phyloP scores from a whole-genome alignment of 495 filamentous ascomycete species.

The Penicillium turbatum region DNA sequence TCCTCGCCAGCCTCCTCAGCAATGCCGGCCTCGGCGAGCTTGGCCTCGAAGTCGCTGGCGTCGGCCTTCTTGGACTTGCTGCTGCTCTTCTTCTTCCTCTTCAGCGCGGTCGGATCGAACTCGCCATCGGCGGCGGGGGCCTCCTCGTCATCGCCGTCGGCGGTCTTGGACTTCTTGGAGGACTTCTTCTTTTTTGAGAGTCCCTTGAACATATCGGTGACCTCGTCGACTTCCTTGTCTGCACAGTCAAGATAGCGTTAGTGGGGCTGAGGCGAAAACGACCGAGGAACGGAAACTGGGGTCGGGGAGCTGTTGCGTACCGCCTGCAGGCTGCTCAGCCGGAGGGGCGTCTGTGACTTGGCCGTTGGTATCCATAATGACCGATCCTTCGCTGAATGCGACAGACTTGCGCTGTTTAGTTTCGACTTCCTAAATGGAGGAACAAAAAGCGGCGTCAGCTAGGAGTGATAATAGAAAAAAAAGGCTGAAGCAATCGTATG shows the following conservation, averaged over 20 bases:
- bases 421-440: conserved; percentile 28
- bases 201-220: conserved; percentile 71
- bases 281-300: conserved; percentile 1
- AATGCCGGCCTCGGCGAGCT: conserved; percentile 72
- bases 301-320: conserved; percentile 14
- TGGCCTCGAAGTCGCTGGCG: conserved; percentile 73
- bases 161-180: conserved; percentile 58
- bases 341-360: conserved; percentile 66
- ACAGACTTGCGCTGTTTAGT: conserved; percentile 77
- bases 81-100: conserved; percentile 88
- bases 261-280: conserved; percentile 3
- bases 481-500: background rate
- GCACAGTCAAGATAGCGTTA: conserved; percentile 17
- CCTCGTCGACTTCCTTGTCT: conserved; percentile 66
- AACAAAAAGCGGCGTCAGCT: conserved; percentile 13
- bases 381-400: conserved; percentile 77
- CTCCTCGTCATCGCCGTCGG: conserved; percentile 53
- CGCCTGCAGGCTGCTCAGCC: conserved; percentile 53
- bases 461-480: conserved; percentile 9
- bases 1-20: conserved; percentile 47
- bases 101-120: conserved; percentile 71
- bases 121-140: conserved; percentile 59
- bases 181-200: conserved; percentile 85
- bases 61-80: conserved; percentile 59
- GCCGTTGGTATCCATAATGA: conserved; percentile 81